Base-by-base conservation (phyloP, 2,329 filamentous ascomycete genomes). In the Pseudofabraea citricarpa region DNA sequence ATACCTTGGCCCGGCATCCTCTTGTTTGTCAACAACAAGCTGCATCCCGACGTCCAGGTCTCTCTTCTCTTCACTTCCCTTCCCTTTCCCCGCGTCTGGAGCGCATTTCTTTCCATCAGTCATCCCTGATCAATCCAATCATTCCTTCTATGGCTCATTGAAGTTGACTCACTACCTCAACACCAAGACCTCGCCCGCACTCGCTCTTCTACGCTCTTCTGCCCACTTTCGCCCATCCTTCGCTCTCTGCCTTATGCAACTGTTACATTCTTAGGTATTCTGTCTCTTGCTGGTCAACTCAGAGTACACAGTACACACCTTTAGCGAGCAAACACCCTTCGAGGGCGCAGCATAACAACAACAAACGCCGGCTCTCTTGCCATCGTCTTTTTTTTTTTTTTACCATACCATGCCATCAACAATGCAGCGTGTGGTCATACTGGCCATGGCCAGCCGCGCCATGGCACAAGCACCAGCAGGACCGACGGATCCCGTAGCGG, bases 331-430 rank as follows among this genome's bases (percentile, higher is more conserved):
- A 8, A 16, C 29, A 32, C 15, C 4, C 9, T 8, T 13, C 15
- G 29, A 18, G 19, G n/a, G 29, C 29, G 15, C 29, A 15, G 8
- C 13, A 32, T 32, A 32, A 32, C 29, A 18, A 15, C 29, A 9
- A n/a, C 9, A 18, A 18, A 32, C 29, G 7, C 15, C 10, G n/a
- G 7, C 29, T 18, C 19, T 32, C 10, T 18, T 32, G 29, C 29
- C 7, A 32, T 15, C 29, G 29, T 7, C 9, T 32, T 32, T n/a
- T 18, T 7, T 16, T 18, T 8, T 15, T 32, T 18, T 15, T 32
- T 32, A 32, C 29, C 29, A 15, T 24, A n/a, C 26, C 8, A 57
- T 58, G 56, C 47, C 48, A 48, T 52, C 49, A 36, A 48, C 49
- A 23, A 43, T 41, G 40, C 43, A 36, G 40, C 40, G 50, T 19